Percentiles rank a stretch among this genome's conserved stretches.
Evolutionary conservation across 495 filamentous ascomycete species (phyloP).

Genomic region (Neurospora pannonica): DNA sequence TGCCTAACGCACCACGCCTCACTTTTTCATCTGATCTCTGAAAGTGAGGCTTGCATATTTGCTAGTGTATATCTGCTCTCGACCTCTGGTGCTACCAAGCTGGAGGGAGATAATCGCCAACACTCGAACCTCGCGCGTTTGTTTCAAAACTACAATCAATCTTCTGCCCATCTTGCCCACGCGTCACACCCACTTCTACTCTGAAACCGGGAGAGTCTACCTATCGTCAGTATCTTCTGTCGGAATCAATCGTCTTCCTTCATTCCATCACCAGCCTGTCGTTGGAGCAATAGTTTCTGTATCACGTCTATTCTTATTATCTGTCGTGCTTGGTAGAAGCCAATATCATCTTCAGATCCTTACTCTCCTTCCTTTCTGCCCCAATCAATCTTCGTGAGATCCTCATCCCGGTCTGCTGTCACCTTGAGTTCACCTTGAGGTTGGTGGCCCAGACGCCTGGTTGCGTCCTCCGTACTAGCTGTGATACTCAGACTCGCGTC

Average conservation of each 20-base stretch:
- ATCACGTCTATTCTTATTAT: not conserved
- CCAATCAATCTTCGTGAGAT: not conserved
- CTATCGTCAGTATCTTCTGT: not conserved
- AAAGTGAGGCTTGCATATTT: not conserved
- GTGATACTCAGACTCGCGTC: not conserved
- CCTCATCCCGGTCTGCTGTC: not conserved
- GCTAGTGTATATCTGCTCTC: not conserved
- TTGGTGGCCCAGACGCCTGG: not conserved
- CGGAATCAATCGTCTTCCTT: not conserved
- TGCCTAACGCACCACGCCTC: not conserved
- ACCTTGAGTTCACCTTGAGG: not conserved
- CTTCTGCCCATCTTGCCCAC: not conserved
- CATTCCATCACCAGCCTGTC: not conserved
- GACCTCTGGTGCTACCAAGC: not conserved
- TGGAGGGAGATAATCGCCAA: not conserved
- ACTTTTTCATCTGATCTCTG: not conserved
- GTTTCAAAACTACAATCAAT: not conserved
- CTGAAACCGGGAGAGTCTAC: not conserved
- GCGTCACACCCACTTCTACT: not conserved
- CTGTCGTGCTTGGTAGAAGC: not conserved
- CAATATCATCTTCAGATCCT: not conserved
- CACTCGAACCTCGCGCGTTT: not conserved
- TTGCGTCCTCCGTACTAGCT: not conserved
- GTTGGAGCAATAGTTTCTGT: not conserved
- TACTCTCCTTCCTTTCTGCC: rapidly evolving